Conservation (phyloP, 2,329 filamentous ascomycete species). For the Penicillium verrucosum region DNA sequence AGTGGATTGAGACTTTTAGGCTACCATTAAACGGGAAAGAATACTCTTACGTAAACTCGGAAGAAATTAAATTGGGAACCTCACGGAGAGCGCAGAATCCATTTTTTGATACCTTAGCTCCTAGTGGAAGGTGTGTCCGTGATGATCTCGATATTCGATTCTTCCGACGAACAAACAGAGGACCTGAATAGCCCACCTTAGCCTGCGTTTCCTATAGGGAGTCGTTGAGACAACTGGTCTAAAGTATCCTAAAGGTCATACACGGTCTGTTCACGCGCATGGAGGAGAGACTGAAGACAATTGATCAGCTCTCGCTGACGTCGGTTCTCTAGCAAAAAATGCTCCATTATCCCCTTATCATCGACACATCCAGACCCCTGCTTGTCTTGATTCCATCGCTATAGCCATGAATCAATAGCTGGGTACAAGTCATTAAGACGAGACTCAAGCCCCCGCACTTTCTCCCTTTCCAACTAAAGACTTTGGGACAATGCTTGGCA, state of each 20-base stretch:
- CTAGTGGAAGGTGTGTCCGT: background rate
- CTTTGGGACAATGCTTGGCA: background rate
- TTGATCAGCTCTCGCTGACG: background rate
- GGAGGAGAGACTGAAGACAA: background rate
- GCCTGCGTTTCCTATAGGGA: background rate
- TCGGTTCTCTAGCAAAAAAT: background rate
- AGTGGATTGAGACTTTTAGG: too few relatives aligned
- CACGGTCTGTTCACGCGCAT: background rate
- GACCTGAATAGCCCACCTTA: background rate
- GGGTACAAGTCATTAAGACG: background rate
- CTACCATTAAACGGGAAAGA: too few relatives aligned
- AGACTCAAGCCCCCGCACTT: background rate
- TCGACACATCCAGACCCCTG: background rate
- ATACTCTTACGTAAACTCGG: too few relatives aligned
- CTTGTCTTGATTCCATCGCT: background rate
- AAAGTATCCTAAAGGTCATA: background rate
- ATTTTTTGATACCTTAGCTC: too few relatives aligned
- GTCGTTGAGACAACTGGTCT: background rate
- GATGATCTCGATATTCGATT: too few relatives aligned
- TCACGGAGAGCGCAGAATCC: too few relatives aligned
- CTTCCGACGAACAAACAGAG: background rate
- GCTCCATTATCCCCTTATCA: background rate
- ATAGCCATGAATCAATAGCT: background rate
- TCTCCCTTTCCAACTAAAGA: background rate
- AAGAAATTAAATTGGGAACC: too few relatives aligned